Percentiles rank a stretch among this genome's conserved stretches.
These are phyloP conservation scores for Teunomyces panamensis DNA, from an alignment of 805 yeast species.

Conservation along the genomic window DNA sequence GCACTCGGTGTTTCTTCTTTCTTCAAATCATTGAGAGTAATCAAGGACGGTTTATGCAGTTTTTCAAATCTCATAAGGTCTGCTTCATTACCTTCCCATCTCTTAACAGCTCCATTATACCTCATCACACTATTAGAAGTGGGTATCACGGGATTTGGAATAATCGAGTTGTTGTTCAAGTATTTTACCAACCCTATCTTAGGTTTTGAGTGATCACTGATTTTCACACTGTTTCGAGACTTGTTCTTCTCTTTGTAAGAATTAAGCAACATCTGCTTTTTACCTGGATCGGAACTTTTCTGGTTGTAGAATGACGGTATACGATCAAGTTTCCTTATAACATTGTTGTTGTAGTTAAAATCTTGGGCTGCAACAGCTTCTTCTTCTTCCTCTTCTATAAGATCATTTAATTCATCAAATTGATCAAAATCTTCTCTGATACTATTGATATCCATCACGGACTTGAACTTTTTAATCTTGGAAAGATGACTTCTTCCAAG, in stretches of 20 bases:
- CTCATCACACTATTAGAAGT: slow-evolving; percentile 39
- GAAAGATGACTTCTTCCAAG: slow-evolving; percentile 9
- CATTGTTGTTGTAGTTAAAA: slow-evolving; percentile 32
- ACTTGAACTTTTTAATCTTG: slow-evolving; percentile 26
- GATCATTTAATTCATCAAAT: slow-evolving; percentile 8
- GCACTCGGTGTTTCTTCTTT: not conserved
- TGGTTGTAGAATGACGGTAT: slow-evolving; percentile 39
- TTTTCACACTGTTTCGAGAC: not conserved
- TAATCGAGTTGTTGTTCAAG: slow-evolving; percentile 19
- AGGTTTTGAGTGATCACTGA: not conserved
- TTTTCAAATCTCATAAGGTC: slow-evolving; percentile 52
- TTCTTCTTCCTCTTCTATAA: slow-evolving; percentile 3
- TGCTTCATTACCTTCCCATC: slow-evolving; percentile 68
- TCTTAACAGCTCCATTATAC: slow-evolving; percentile 48
- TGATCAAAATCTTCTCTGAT: slow-evolving; percentile 3
- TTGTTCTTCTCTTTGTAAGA: slow-evolving; percentile 18
- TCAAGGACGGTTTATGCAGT: slow-evolving; percentile 36
- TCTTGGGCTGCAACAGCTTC: slow-evolving; percentile 15
- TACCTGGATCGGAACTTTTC: slow-evolving; percentile 2
- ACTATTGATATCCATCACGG: slow-evolving; percentile 29
- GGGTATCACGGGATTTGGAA: slow-evolving; percentile 10
- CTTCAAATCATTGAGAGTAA: slow-evolving; percentile 27
- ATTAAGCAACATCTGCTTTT: slow-evolving; percentile 27
- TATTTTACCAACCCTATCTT: slow-evolving; percentile 32
- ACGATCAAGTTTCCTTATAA: slow-evolving; percentile 36